A percentile compares a stretch with the other conserved stretches of the same genome.
Conservation (phyloP, 352 stramenopile genomes). For the Thalassiosira hispida region DNA sequence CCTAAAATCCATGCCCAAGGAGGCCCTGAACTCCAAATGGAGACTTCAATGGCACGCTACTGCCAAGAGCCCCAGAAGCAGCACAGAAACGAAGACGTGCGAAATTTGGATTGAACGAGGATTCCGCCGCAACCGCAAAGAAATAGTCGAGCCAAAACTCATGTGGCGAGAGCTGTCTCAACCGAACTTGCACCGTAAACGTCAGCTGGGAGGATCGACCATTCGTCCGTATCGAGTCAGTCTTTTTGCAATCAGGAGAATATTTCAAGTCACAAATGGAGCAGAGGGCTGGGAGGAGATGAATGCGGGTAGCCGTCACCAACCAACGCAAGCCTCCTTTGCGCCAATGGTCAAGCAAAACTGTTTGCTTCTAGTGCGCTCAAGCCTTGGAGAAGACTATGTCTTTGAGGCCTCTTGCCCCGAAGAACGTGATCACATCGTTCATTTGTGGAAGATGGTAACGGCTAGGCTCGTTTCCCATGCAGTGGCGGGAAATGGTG, state of each 20-base stretch:
- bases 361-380: constrained; percentile 46
- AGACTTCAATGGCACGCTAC: constrained; percentile 48
- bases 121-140: constrained; percentile 47
- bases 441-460: constrained; percentile 56
- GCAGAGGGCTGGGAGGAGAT: constrained; percentile 4
- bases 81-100: constrained; percentile 31
- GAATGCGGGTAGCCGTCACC: background rate
- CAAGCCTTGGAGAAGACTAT: constrained; percentile 51
- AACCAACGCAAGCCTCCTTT: background rate
- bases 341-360: constrained; percentile 33
- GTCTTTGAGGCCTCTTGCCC: constrained; percentile 50
- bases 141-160: constrained; percentile 57
- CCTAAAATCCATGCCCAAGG: constrained; percentile 30
- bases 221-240: constrained; percentile 44
- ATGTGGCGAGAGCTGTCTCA: constrained; percentile 58
- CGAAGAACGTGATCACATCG: constrained; percentile 44
- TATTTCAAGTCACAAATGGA: constrained; percentile 28
- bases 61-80: background rate
- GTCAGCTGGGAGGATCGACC: constrained; percentile 26
- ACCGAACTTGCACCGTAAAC: constrained; percentile 24
- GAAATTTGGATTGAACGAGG: constrained; percentile 62
- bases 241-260: constrained; percentile 48
- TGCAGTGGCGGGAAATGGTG: constrained; percentile 35
- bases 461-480: constrained; percentile 55
- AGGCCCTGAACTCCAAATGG: constrained; percentile 56